These are phyloP conservation scores for Babesia ovata DNA, from an alignment of 169 alveolate genomes.

Conservation along the genomic window DNA sequence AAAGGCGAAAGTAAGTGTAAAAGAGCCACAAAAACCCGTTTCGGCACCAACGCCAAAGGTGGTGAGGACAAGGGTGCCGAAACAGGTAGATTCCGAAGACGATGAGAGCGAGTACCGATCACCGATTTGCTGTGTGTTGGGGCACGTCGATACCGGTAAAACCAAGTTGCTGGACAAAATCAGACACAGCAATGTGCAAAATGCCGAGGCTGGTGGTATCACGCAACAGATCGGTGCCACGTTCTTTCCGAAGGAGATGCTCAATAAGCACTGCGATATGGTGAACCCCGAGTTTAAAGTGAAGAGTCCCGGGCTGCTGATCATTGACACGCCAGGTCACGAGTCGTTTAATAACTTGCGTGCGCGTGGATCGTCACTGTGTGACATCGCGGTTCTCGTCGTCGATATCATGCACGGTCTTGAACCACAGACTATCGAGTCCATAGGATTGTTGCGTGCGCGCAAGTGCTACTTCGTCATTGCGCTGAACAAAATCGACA, in stretches of 20 bases:
- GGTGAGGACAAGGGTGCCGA: slow-evolving; percentile 30
- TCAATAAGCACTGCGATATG: slow-evolving; percentile 85
- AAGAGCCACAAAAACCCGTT: background rate
- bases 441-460: slow-evolving; percentile 88
- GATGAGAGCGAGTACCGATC: slow-evolving; percentile 84
- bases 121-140: slow-evolving; percentile 96
- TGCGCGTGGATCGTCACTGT: slow-evolving; percentile 98
- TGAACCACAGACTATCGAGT: slow-evolving; percentile 97
- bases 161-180: slow-evolving; percentile 98
- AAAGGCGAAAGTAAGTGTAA: background rate
- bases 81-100: slow-evolving; percentile 46
- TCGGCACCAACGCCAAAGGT: slow-evolving; percentile 36
- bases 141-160: slow-evolving; percentile 99
- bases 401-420: slow-evolving; percentile 99
- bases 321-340: slow-evolving; percentile 99
- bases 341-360: slow-evolving; percentile 95
- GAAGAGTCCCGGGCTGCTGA: slow-evolving; percentile 94
- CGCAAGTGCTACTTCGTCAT: slow-evolving; percentile 95
- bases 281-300: slow-evolving; percentile 69
- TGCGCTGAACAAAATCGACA: slow-evolving; percentile 98
- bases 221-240: slow-evolving; percentile 99
- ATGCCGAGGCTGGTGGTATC: slow-evolving; percentile 99
- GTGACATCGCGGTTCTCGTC: slow-evolving; percentile 98
- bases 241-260: slow-evolving; percentile 95
- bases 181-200: slow-evolving; percentile 97